Conservation (phyloP, 2,329 filamentous ascomycete species). For the Chaetomium strumarium region DNA sequence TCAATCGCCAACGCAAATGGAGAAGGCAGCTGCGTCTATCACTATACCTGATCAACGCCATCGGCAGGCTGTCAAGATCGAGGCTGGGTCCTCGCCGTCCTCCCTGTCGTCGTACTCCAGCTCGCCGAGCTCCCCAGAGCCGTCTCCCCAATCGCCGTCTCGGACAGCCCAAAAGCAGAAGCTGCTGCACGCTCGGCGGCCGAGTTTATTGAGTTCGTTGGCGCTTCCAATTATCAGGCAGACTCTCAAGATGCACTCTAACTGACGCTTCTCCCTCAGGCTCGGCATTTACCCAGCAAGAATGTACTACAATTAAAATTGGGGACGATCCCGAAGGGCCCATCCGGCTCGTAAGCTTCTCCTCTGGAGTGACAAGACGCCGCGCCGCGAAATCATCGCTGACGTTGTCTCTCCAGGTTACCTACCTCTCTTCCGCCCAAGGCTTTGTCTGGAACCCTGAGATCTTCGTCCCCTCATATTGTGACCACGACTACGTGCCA, state of each 20-base stretch:
- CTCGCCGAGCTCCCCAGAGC: constrained; percentile 43
- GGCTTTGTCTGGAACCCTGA: constrained; percentile 83
- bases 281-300: constrained; percentile 64
- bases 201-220: constrained; percentile 55
- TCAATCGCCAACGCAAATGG: constrained; percentile 15
- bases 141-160: constrained; percentile 31
- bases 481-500: constrained; percentile 67
- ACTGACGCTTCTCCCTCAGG: constrained; percentile 44
- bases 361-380: neutral
- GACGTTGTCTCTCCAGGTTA: constrained; percentile 50
- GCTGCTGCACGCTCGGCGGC: constrained; percentile 49
- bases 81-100: constrained; percentile 45
- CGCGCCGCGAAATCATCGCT: constrained; percentile 6
- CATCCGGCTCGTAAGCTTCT: constrained; percentile 57
- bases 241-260: constrained; percentile 3
- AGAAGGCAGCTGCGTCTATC: constrained; percentile 61
- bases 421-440: constrained; percentile 72
- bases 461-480: constrained; percentile 74
- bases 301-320: constrained; percentile 76
- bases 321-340: constrained; percentile 63
- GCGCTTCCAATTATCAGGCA: neutral
- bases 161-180: constrained; percentile 36
- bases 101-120: constrained; percentile 53
- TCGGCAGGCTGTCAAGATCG: constrained; percentile 39
- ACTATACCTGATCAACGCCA: constrained; percentile 48